A percentile compares a stretch with the other conserved stretches of the same genome.
Conservation (phyloP, 163 green algal species). For the Scenedesmus sp. region DNA sequence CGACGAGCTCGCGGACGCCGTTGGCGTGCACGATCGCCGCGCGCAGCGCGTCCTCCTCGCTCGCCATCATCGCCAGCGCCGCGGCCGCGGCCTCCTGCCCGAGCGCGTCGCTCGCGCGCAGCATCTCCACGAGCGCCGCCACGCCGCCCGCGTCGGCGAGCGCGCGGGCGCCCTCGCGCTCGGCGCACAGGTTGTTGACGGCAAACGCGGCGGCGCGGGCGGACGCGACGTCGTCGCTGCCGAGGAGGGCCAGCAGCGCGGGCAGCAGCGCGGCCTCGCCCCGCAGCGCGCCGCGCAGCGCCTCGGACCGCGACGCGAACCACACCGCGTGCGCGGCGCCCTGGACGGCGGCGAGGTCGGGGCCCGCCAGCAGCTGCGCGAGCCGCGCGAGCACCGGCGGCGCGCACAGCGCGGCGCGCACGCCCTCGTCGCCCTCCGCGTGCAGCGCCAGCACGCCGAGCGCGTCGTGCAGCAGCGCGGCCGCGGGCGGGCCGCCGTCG, state of each 20-base stretch:
- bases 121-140: constrained; percentile 33
- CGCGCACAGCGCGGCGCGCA: constrained; percentile 11
- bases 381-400: background rate
- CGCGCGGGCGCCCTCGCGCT: background rate
- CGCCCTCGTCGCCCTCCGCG: constrained; percentile 27
- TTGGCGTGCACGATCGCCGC: constrained; percentile 20
- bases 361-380: background rate
- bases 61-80: constrained; percentile 43
- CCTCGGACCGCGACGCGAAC: constrained; percentile 29
- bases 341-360: background rate
- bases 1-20: constrained; percentile 18
- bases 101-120: constrained; percentile 28
- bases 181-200: constrained; percentile 34
- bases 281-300: constrained; percentile 1
- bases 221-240: background rate
- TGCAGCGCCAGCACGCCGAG: constrained; percentile 40
- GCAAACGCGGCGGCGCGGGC: constrained; percentile 40
- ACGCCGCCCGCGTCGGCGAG: constrained; percentile 33
- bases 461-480: background rate
- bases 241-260: constrained; percentile 32
- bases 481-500: background rate
- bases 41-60: constrained; percentile 34
- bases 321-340: constrained; percentile 19
- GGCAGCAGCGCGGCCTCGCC: constrained; percentile 13
- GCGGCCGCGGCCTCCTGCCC: constrained; percentile 25